Percentiles rank a stretch among this genome's conserved stretches.
Evolutionary conservation across 2,329 filamentous ascomycete genomes (phyloP).

Genomic region (Chaetomium sp.): DNA sequence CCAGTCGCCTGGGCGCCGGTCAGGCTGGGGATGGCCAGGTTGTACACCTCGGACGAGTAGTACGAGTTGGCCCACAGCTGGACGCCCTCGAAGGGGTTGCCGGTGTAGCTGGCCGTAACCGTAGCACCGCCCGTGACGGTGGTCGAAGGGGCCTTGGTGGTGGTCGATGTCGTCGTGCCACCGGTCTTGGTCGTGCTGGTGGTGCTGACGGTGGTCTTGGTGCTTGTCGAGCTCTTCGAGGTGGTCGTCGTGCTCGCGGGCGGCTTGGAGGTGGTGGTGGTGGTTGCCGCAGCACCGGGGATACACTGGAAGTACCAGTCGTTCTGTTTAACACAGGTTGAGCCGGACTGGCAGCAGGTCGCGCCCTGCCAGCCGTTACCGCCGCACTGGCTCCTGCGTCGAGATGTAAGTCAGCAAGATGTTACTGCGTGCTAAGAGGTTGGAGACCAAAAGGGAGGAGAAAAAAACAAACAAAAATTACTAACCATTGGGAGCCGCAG

Average conservation of each 20-base stretch:
- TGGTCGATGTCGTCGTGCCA: constrained; percentile 15
- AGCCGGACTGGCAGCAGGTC: constrained; percentile 39
- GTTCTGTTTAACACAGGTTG: constrained; percentile 33
- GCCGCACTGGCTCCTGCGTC: constrained; percentile 36
- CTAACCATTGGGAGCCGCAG: constrained; percentile 31
- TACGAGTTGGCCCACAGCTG: constrained; percentile 47
- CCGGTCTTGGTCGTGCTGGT: constrained; percentile 2
- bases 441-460: neutral
- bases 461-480: neutral
- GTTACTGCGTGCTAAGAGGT: neutral
- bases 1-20: constrained; percentile 48
- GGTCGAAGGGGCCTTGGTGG: constrained; percentile 19
- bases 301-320: constrained; percentile 37
- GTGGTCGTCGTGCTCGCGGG: constrained; percentile 12
- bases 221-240: constrained; percentile 5
- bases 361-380: constrained; percentile 38
- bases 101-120: constrained; percentile 38
- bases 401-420: neutral
- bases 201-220: constrained; percentile 4
- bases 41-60: constrained; percentile 49
- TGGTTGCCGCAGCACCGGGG: constrained; percentile 25
- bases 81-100: constrained; percentile 49
- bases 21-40: constrained; percentile 55
- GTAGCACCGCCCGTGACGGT: constrained; percentile 28
- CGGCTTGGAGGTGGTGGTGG: constrained; percentile 12